phyloP scores from a whole-genome alignment of 75 land plant species.

The Sequoia sempervirens region DNA sequence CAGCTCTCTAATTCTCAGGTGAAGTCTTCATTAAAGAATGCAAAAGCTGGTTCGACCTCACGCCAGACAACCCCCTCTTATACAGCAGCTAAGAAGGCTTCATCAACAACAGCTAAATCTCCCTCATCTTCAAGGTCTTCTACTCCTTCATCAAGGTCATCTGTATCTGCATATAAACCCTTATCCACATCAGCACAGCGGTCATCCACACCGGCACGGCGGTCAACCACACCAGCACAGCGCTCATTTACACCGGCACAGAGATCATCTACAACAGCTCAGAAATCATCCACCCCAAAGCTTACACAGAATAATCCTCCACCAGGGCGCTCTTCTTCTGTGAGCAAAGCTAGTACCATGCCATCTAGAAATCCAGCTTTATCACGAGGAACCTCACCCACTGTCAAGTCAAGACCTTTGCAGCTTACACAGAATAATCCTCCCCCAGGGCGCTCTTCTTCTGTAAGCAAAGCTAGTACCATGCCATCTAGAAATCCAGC shows the following conservation, averaged over 20 bases:
- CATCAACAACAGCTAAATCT: conserved; percentile 18
- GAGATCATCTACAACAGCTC: not conserved
- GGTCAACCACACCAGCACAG: conserved; percentile 3
- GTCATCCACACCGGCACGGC: conserved; percentile 2
- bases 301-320: not conserved
- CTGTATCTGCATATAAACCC: conserved; percentile 8
- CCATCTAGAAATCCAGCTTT: conserved; percentile 18
- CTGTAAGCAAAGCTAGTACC: conserved; percentile 7
- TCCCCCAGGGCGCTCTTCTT: not conserved
- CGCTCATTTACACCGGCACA: conserved; percentile 2
- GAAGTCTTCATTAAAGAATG: not conserved
- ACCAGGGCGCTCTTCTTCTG: conserved; percentile 1
- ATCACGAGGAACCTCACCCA: conserved; percentile 30
- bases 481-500: conserved; percentile 18
- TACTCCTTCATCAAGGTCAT: conserved; percentile 10
- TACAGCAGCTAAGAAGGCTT: not conserved
- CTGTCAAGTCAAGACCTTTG: conserved; percentile 20
- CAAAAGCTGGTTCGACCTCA: not conserved
- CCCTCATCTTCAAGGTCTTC: conserved; percentile 19
- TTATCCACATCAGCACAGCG: not conserved
- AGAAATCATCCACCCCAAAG: not conserved
- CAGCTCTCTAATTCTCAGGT: not conserved
- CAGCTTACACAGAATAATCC: conserved; percentile 12
- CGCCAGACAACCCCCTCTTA: not conserved
- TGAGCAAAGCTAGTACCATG: conserved; percentile 8